phyloP scores from a whole-genome alignment of 495 filamentous ascomycete species.

The Penicillium riverlandense region DNA sequence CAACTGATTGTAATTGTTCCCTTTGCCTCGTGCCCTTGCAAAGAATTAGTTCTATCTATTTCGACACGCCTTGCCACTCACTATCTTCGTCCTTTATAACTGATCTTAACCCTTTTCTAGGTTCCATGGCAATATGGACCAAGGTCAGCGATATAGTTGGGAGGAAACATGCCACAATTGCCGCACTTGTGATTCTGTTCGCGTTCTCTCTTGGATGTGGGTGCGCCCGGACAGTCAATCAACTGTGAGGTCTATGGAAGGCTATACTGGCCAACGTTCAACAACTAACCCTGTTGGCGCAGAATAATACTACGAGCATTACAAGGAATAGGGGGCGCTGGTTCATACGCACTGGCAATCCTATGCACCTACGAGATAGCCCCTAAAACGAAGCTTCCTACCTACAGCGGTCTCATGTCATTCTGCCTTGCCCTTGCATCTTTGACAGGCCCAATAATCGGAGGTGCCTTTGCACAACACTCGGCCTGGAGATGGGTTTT shows the following conservation, averaged over 20 bases:
- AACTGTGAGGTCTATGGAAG: constrained; percentile 34
- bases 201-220: constrained; percentile 53
- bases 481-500: constrained; percentile 57
- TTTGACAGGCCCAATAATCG: constrained; percentile 46
- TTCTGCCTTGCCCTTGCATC: constrained; percentile 36
- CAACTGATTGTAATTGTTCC: background rate
- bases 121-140: constrained; percentile 51
- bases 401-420: constrained; percentile 39
- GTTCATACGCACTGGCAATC: constrained; percentile 44
- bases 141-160: constrained; percentile 56
- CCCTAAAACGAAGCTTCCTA: constrained; percentile 38
- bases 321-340: constrained; percentile 51
- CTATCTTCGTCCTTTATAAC: background rate
- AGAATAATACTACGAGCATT: constrained; percentile 49
- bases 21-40: background rate
- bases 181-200: constrained; percentile 45
- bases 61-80: background rate
- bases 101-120: constrained; percentile 2
- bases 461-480: constrained; percentile 50
- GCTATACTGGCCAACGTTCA: background rate
- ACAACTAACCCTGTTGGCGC: background rate
- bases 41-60: background rate
- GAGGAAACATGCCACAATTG: constrained; percentile 39
- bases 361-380: constrained; percentile 43
- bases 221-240: constrained; percentile 38